Conservation (phyloP, 331 rosid genomes). For the Malus hybrid region DNA sequence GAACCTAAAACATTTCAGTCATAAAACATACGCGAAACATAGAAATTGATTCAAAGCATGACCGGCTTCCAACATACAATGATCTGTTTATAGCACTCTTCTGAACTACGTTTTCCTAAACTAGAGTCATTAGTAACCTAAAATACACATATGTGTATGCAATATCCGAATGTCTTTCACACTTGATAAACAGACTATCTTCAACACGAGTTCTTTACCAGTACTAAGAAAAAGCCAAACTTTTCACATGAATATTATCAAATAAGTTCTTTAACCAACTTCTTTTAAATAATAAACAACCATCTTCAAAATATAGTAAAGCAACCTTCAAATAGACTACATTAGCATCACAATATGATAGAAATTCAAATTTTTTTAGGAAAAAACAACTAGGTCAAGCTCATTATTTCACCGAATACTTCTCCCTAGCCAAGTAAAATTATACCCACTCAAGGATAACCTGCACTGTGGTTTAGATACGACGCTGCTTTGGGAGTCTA, state of each 20-base stretch:
- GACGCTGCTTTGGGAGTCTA: constrained; percentile 62
- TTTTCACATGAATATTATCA: neutral
- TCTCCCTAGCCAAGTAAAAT: neutral
- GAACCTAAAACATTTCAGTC: neutral
- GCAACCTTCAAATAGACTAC: neutral
- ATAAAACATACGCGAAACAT: no score
- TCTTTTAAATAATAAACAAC: neutral
- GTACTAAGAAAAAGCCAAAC: neutral
- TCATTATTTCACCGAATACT: neutral
- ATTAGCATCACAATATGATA: neutral
- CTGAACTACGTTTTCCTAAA: no score
- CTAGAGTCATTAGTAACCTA: neutral
- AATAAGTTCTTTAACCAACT: neutral
- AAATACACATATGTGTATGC: neutral
- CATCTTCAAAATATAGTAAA: neutral
- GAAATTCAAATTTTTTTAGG: neutral
- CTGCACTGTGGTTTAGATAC: constrained; percentile 23
- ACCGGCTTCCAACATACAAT: neutral
- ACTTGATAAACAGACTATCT: neutral
- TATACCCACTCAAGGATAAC: neutral
- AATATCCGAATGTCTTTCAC: neutral
- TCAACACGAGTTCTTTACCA: neutral
- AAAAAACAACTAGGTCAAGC: neutral
- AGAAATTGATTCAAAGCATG: neutral
- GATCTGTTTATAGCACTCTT: neutral